Evolutionary conservation across 2,329 filamentous ascomycete genomes (phyloP).

Genomic region (Fusarium sp.): DNA sequence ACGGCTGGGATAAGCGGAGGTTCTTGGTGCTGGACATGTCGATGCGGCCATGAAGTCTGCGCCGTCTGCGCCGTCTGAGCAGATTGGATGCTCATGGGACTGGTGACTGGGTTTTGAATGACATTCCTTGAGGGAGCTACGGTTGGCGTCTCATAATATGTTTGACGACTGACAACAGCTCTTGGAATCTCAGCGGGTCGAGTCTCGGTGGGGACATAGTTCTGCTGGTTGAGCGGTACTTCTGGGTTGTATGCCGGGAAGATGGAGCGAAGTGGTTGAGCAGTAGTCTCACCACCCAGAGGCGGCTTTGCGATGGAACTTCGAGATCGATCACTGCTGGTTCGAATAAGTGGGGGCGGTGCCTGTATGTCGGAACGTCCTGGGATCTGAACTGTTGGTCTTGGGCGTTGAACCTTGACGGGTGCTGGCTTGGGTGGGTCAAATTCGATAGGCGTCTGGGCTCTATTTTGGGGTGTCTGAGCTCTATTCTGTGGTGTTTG

Average conservation of each 20-base stretch:
- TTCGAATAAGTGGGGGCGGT: constrained; percentile 59
- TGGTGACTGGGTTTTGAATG: constrained; percentile 44
- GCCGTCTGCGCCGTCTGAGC: constrained; percentile 4
- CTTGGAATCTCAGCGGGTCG: constrained; percentile 74
- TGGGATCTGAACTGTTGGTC: constrained; percentile 59
- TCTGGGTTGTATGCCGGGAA: constrained; percentile 81
- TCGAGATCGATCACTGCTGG: constrained; percentile 64
- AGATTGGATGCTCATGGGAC: constrained; percentile 40
- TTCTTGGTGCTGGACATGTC: constrained; percentile 52
- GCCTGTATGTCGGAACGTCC: constrained; percentile 63
- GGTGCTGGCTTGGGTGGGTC: constrained; percentile 46
- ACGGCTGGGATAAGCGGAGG: constrained; percentile 63
- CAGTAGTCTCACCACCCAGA: constrained; percentile 53
- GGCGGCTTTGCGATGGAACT: constrained; percentile 71
- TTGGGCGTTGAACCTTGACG: constrained; percentile 56
- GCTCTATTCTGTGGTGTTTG: constrained; percentile 53
- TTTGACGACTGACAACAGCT: constrained; percentile 74
- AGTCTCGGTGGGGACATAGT: constrained; percentile 76
- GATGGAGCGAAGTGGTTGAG: constrained; percentile 72
- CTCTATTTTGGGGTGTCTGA: constrained; percentile 52
- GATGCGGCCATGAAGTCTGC: constrained; percentile 46
- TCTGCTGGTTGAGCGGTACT: constrained; percentile 74
- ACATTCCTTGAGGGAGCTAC: constrained; percentile 19
- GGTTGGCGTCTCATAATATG: constrained; percentile 60
- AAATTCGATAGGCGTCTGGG: constrained; percentile 53